Conservation (phyloP, 2,329 filamentous ascomycete species). For the Epichloe coenophiala region DNA sequence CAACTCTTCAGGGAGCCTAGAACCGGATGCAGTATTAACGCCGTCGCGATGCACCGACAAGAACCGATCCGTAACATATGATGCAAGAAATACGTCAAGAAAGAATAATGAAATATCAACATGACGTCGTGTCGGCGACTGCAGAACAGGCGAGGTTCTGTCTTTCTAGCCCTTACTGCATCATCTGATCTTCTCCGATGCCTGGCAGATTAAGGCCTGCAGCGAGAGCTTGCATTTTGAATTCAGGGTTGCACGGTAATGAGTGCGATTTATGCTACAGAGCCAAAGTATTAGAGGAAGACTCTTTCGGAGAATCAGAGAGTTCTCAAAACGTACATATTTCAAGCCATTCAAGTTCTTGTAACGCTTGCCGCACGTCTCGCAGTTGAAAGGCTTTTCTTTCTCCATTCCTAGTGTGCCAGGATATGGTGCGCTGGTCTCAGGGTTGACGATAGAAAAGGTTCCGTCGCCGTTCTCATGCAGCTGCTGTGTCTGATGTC, state of each 20-base stretch:
- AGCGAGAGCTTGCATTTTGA: slow-evolving; percentile 32
- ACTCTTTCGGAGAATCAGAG: background rate
- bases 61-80: background rate
- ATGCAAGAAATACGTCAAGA: background rate
- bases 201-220: slow-evolving; percentile 29
- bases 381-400: slow-evolving; percentile 96
- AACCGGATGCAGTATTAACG: slow-evolving; percentile 2
- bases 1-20: background rate
- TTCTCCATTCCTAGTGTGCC: slow-evolving; percentile 99
- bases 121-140: background rate
- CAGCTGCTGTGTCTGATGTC: slow-evolving; percentile 90
- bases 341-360: slow-evolving; percentile 98
- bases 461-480: slow-evolving; percentile 95
- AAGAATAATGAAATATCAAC: background rate
- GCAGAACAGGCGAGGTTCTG: background rate
- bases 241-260: slow-evolving; percentile 78
- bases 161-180: slow-evolving; percentile 15
- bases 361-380: slow-evolving; percentile 94
- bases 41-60: slow-evolving; percentile 4
- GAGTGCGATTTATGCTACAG: slow-evolving; percentile 64
- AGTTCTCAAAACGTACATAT: slow-evolving; percentile 49
- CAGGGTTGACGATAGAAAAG: slow-evolving; percentile 94
- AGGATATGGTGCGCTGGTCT: slow-evolving; percentile 86
- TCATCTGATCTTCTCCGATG: slow-evolving; percentile 32
- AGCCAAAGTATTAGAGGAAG: slow-evolving; percentile 16